Conservation (phyloP, 2,329 filamentous ascomycete genomes). For the Cryphonectria carpinicola region DNA sequence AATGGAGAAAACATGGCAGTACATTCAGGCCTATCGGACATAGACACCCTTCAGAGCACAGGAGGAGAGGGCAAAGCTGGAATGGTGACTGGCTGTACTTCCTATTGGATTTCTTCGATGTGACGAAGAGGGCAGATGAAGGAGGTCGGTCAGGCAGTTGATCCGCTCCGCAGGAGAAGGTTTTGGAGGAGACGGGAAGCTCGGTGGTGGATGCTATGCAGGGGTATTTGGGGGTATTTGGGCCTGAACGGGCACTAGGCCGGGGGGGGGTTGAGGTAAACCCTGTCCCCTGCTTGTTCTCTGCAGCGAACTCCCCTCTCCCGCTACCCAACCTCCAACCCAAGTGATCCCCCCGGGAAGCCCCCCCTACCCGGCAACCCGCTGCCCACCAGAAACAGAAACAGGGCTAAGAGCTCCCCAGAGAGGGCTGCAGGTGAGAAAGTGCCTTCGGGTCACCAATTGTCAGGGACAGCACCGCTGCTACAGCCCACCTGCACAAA, state of each 20-base stretch:
- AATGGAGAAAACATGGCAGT: not conserved
- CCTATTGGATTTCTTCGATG: not conserved
- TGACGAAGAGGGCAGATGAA: not conserved
- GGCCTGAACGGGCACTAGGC: not conserved
- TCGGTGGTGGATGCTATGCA: slow-evolving; percentile 4
- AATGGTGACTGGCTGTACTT: not conserved
- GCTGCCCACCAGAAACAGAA: slow-evolving; percentile 8
- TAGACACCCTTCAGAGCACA: not conserved
- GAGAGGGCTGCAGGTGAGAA: slow-evolving; percentile 5
- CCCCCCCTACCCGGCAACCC: not conserved
- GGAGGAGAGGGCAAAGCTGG: not conserved
- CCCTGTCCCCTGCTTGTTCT: not conserved
- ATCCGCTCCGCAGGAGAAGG: slow-evolving; percentile 6
- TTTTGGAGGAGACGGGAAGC: not conserved
- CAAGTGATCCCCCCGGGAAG: not conserved
- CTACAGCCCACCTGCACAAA: not conserved
- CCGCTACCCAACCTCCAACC: not conserved
- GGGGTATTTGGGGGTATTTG: not conserved
- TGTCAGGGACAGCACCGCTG: slow-evolving; percentile 2
- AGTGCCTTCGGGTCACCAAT: not conserved
- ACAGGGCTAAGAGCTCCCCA: slow-evolving; percentile 9
- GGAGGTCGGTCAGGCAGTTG: slow-evolving; percentile 14
- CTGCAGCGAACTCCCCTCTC: slow-evolving; percentile 5
- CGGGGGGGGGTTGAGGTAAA: not conserved
- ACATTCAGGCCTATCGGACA: not conserved